Evolutionary conservation across 116 monocot genomes (phyloP), one percentile per base, ranked within the genome.

Genomic region (Iris pallida): DNA sequence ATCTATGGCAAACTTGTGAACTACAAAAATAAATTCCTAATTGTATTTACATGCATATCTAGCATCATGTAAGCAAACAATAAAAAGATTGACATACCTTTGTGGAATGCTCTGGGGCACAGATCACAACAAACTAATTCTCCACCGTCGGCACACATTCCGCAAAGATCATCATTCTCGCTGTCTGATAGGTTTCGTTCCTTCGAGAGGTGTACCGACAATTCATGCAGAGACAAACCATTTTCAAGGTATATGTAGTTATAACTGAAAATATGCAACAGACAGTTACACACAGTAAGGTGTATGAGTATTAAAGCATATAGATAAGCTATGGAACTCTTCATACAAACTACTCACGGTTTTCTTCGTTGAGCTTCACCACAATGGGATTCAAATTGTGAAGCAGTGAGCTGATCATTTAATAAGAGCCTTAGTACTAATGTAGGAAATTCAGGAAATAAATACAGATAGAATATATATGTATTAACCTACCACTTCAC

Each of bases 361-460:
- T 66, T 66, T 49, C 49, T 49, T 14, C 66, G 66, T 17, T 66
- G 66, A 48, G 66, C 52, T 14, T 66, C 44, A 41, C 66, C 66
- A 66, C 52, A 49, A 66, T 66, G 66, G 40, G 66, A 49, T 66
- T 66, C 66, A 52, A 66, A 66, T 41, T 66, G 66, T 66, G 66
- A 66, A 51, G 66, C 52, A 53, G 52, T 66, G 14, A 66, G 52
- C 66, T 66, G 66, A 52, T 52, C 53, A 53, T 53, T 0, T 45
- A 53, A 52, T 65, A 47, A 66, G 53, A 52, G 40, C 4, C 13
- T 7, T 7, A 14, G 52, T 15, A 66, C 13, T 52, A 13, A 66
- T 14, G 3, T 51, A 15, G 3, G 44, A 11, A 47, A 47, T 14
- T 11, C 8, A 48, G 52, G 47, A 14, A 20, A 66, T 66, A 20